Evolutionary conservation across 352 stramenopile genomes (phyloP).

Genomic region (Globisporangium lucens): DNA sequence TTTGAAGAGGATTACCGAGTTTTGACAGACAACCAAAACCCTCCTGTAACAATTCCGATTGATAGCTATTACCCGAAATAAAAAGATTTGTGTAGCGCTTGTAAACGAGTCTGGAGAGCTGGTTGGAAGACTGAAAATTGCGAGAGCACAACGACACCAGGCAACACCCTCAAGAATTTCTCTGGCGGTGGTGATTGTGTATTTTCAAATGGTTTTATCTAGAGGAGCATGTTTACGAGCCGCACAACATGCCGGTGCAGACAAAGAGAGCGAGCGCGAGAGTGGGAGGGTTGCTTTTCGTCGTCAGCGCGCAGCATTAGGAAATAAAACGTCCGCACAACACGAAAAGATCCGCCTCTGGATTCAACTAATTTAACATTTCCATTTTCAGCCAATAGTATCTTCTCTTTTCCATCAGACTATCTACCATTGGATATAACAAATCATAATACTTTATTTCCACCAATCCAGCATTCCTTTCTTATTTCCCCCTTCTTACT

Average conservation of each 20-base stretch:
- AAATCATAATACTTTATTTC: not conserved
- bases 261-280: not conserved
- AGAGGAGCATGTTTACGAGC: not conserved
- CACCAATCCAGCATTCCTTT: not conserved
- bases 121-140: not conserved
- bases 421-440: not conserved
- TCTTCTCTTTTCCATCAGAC: not conserved
- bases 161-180: not conserved
- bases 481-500: not conserved
- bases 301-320: conserved; percentile 9
- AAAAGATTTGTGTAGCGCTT: not conserved
- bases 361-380: not conserved
- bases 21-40: not conserved
- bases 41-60: not conserved
- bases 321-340: conserved; percentile 12
- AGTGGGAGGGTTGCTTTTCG: conserved; percentile 6
- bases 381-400: not conserved
- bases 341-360: conserved; percentile 6
- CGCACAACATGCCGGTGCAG: not conserved
- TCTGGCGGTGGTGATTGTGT: not conserved
- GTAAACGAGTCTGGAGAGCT: not conserved
- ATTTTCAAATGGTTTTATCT: no score
- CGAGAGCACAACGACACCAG: not conserved
- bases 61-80: not conserved
- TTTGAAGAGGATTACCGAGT: not conserved